A percentile compares a stretch with the other conserved stretches of the same genome.
Conservation (phyloP, 371 early-diverging fungal species). For the Entomophthora muscae region DNA sequence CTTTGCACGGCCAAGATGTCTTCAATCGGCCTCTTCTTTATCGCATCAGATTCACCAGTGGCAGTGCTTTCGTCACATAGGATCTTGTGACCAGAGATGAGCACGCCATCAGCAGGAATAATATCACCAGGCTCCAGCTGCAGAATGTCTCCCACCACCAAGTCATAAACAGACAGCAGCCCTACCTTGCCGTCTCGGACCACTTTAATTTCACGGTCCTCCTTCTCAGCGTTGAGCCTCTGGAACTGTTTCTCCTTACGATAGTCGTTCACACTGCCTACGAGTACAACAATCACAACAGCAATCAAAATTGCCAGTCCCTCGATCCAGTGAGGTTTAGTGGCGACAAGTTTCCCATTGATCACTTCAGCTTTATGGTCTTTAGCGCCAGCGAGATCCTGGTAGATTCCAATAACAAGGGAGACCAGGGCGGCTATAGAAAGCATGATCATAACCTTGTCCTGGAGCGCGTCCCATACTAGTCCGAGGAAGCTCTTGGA, state of each 20-base stretch:
- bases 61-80: conserved; percentile 81
- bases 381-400: conserved; percentile 31
- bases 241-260: conserved; percentile 75
- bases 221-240: conserved; percentile 60
- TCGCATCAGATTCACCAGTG: conserved; percentile 82
- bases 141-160: conserved; percentile 79
- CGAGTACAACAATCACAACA: conserved; percentile 62
- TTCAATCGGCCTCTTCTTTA: conserved; percentile 42
- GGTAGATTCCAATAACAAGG: conserved; percentile 68
- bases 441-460: conserved; percentile 57
- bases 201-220: conserved; percentile 54
- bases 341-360: background rate
- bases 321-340: conserved; percentile 38
- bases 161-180: conserved; percentile 65
- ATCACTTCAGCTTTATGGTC: conserved; percentile 29
- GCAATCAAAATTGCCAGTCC: conserved; percentile 62
- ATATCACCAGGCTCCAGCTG: conserved; percentile 90
- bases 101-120: conserved; percentile 76
- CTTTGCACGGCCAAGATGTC: background rate
- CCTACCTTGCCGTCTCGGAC: conserved; percentile 53
- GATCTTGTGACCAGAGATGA: conserved; percentile 60
- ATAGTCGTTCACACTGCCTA: conserved; percentile 66
- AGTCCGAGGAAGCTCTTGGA: conserved; percentile 44
- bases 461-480: conserved; percentile 67
- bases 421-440: conserved; percentile 72